phyloP scores from a whole-genome alignment of 345 rosid species.

The Eucalyptus urophylla region DNA sequence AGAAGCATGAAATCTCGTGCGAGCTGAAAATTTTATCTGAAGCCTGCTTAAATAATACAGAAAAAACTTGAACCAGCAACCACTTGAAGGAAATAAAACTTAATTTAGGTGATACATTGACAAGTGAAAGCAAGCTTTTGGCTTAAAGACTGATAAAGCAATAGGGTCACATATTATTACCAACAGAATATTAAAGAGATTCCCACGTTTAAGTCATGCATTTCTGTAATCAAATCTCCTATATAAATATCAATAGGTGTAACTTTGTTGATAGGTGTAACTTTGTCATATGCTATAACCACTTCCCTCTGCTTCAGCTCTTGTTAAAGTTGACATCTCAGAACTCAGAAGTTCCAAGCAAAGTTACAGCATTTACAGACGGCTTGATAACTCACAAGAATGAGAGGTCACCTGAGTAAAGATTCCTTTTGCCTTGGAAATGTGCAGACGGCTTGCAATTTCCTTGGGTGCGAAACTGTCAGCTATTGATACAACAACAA shows the following conservation, averaged over 20 bases:
- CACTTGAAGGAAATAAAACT: neutral
- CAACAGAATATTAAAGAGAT: neutral
- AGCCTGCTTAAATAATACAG: neutral
- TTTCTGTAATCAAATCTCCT: neutral
- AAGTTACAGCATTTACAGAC: neutral
- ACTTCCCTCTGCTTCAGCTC: neutral
- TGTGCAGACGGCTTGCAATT: slow-evolving; percentile 63
- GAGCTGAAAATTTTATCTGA: neutral
- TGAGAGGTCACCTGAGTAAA: slow-evolving; percentile 72
- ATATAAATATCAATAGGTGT: neutral
- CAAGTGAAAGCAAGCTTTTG: neutral
- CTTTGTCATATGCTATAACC: neutral
- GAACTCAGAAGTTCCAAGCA: neutral
- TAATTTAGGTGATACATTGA: neutral
- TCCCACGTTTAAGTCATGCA: neutral
- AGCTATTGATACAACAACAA: slow-evolving; percentile 82
- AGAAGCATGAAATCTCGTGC: neutral
- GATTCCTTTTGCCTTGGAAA: slow-evolving; percentile 78
- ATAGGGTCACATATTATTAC: neutral
- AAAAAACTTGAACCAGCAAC: neutral
- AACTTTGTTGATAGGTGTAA: neutral
- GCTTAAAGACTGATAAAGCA: neutral
- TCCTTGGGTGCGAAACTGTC: slow-evolving; percentile 91
- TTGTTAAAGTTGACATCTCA: neutral
- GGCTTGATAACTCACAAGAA: neutral